A percentile compares a stretch with the other conserved stretches of the same genome.
Conservation (phyloP, 2,329 filamentous ascomycete genomes). For the Fusarium protoensiforme region DNA sequence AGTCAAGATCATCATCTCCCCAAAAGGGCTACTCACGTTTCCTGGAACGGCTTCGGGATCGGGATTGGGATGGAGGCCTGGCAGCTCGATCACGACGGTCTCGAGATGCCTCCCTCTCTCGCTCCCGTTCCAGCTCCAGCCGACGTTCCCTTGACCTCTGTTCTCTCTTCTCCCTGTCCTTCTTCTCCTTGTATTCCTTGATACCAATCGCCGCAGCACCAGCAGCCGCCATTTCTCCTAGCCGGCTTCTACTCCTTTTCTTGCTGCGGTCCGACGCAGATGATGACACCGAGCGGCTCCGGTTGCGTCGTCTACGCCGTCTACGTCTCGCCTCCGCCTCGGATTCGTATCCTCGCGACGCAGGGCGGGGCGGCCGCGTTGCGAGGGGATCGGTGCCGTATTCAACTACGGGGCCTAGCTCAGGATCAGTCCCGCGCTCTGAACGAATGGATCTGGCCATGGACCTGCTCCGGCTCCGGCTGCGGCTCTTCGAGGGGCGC, state of each 20-base stretch:
- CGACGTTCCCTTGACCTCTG: slow-evolving; percentile 50
- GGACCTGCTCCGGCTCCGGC: slow-evolving; percentile 62
- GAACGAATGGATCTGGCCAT: slow-evolving; percentile 61
- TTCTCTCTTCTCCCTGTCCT: slow-evolving; percentile 47
- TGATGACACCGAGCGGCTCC: slow-evolving; percentile 47
- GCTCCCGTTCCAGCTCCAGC: slow-evolving; percentile 34
- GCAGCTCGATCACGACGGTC: slow-evolving; percentile 45
- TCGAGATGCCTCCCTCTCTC: slow-evolving; percentile 30
- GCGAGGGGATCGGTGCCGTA: slow-evolving; percentile 70
- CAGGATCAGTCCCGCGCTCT: slow-evolving; percentile 69
- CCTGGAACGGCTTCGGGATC: slow-evolving; percentile 40
- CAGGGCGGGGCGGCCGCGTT: slow-evolving; percentile 51
- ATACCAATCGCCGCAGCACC: slow-evolving; percentile 72
- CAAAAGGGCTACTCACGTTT: slow-evolving; percentile 40
- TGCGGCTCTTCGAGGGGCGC: slow-evolving; percentile 50
- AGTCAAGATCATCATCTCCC: slow-evolving; percentile 16
- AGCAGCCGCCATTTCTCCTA: slow-evolving; percentile 66
- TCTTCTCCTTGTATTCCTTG: slow-evolving; percentile 67
- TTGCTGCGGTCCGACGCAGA: slow-evolving; percentile 48
- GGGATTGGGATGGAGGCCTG: slow-evolving; percentile 35
- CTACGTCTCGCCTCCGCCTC: slow-evolving; percentile 58
- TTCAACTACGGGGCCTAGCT: slow-evolving; percentile 73
- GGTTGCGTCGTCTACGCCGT: slow-evolving; percentile 52
- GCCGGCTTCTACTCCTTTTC: slow-evolving; percentile 65
- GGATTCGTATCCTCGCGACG: slow-evolving; percentile 57